Evolutionary conservation across 2,329 filamentous ascomycete genomes (phyloP), one percentile per base, ranked within the genome.

Genomic region (Botrytis porri): DNA sequence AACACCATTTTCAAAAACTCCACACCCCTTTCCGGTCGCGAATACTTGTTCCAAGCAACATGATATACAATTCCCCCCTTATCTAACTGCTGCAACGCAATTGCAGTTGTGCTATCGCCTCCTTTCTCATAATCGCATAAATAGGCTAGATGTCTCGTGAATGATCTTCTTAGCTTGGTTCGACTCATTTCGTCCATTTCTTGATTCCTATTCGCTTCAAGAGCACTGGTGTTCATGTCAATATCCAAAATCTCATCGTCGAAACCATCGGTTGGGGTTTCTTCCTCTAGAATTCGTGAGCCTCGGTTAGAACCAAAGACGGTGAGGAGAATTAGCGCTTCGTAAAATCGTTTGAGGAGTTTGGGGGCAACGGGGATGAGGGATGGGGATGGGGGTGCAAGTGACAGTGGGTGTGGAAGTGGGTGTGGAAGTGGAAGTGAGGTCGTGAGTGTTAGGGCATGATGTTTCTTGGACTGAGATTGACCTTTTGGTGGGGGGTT

Each of bases 341-440:
- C 83, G 66, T 82, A 84, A 71, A 84, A 83, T 18, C 82, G 80
- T 67, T 75, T 73, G 7, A 77, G 75, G 14, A 80, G 73, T 63
- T 70, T 71, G 18, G 70, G 72, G 16, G 39, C 18, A 22, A 70
- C 41, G 25, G 65, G 48, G 3, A 69, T 39, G 22, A 51, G 22
- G 22, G 22, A 12, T 25, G 45, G 45, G 22, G 22, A 25, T 5
- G 22, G 45, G 22, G 22, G 14, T 25, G 45, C 25, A 51, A 51
- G 45, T 51, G 45, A 22, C 25, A 48, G 22, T 48, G 22, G 9
- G 25, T 25, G 45, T 48, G 45, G 45, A 48, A 48, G 22, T 48
- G 22, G 9, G 25, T 25, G 45, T 48, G 45, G 5, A 25, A 7
- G 10, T 25, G 10, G 22, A 25, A 51, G 48, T 51, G 48, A 51